phyloP scores from a whole-genome alignment of 805 yeast species.

The Myxozyma neotropica region DNA sequence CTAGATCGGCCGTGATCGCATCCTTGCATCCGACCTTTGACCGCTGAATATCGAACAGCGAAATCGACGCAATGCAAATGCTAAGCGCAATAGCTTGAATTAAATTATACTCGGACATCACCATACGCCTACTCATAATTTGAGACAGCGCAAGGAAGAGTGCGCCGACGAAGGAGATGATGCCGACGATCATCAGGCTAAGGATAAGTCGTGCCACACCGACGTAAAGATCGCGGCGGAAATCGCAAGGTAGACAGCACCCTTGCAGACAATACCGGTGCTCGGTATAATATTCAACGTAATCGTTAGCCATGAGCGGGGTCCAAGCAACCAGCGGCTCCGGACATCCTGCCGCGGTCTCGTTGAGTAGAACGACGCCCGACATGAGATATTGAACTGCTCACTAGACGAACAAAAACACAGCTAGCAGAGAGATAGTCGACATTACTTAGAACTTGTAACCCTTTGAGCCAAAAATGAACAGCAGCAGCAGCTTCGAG shows the following conservation, averaged over 20 bases:
- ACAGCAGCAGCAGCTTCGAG: too few relatives aligned
- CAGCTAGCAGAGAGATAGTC: neutral
- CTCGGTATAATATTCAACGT: neutral
- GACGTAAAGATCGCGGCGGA: conserved; percentile 6
- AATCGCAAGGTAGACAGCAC: conserved; percentile 31
- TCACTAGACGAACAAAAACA: neutral
- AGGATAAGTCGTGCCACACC: neutral
- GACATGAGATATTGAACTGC: too few relatives aligned
- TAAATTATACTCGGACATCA: conserved; percentile 27
- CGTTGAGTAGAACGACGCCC: conserved; percentile 10
- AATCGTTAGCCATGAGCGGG: conserved; percentile 7
- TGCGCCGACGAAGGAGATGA: conserved; percentile 19
- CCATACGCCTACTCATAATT: conserved; percentile 23
- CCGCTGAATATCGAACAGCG: conserved; percentile 21
- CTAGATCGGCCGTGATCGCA: conserved; percentile 22
- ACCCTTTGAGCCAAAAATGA: too few relatives aligned
- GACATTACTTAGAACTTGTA: too few relatives aligned
- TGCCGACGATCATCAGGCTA: conserved; percentile 21
- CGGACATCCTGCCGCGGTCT: conserved; percentile 26
- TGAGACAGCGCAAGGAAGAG: conserved; percentile 26
- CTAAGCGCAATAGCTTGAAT: conserved; percentile 23
- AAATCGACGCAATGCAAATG: conserved; percentile 9
- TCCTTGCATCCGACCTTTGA: conserved; percentile 16
- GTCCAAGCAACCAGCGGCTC: conserved; percentile 16
- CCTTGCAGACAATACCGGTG: conserved; percentile 19